Percentiles rank a stretch among this genome's conserved stretches.
Conservation (phyloP, 257 asterid species). For the Nicotiana undulata region DNA sequence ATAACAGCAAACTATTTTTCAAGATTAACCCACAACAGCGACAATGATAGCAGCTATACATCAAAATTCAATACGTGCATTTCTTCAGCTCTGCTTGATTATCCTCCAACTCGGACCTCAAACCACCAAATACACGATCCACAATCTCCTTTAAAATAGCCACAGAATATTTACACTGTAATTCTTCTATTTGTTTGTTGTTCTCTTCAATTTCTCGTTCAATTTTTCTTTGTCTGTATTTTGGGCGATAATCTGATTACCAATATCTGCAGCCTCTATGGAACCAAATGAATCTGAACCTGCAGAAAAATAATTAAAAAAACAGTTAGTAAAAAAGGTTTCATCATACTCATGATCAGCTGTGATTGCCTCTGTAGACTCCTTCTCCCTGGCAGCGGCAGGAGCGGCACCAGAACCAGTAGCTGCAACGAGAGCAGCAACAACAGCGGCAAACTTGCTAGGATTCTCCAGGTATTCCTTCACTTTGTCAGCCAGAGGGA, state of each 20-base stretch:
- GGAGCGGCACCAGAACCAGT: constrained; percentile 33
- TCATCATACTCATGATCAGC: too few species aligned
- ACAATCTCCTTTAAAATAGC: constrained; percentile 24
- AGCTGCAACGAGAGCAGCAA: constrained; percentile 42
- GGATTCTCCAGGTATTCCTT: constrained; percentile 48
- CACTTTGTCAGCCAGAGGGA: too few species aligned
- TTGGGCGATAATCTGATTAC: constrained; percentile 19
- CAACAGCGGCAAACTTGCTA: constrained; percentile 58
- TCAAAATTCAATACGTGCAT: constrained; percentile 19
- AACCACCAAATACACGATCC: constrained; percentile 25
- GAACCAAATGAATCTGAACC: too few species aligned
- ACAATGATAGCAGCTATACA: neutral
- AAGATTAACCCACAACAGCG: neutral
- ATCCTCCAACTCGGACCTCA: constrained; percentile 27
- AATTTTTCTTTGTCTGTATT: constrained; percentile 18
- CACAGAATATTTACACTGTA: constrained; percentile 35
- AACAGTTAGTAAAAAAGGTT: too few species aligned
- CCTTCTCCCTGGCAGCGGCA: constrained; percentile 51
- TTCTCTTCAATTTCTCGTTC: constrained; percentile 38
- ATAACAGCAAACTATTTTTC: neutral
- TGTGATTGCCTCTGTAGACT: too few species aligned
- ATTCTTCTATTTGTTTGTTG: constrained; percentile 27
- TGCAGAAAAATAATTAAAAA: too few species aligned
- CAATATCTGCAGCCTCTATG: constrained; percentile 19
- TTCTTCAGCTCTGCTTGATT: constrained; percentile 17